Evolutionary conservation across 1,139 yeast genomes (phyloP).

Genomic region (Nakaseomyces bracarensis): DNA sequence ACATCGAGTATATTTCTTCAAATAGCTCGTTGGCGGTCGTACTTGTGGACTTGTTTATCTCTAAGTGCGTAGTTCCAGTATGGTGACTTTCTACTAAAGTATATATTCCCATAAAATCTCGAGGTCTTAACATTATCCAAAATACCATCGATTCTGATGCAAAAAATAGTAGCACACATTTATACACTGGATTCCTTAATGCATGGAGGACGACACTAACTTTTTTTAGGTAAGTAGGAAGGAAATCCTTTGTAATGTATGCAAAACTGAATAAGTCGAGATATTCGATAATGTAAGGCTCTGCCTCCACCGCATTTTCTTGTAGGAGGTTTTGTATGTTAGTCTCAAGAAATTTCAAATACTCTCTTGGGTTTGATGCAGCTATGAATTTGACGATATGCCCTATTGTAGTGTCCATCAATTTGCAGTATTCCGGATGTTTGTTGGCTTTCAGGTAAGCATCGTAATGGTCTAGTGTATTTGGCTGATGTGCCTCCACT

Average conservation of each 20-base stretch:
- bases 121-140: slow-evolving; percentile 30
- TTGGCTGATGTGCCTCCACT: slow-evolving; percentile 9
- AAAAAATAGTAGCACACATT: slow-evolving; percentile 23
- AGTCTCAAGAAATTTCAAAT: slow-evolving; percentile 17
- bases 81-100: slow-evolving; percentile 9
- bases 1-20: slow-evolving; percentile 16
- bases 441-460: slow-evolving; percentile 13
- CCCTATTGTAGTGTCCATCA: slow-evolving; percentile 23
- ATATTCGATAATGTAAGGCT: slow-evolving; percentile 15
- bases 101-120: slow-evolving; percentile 18
- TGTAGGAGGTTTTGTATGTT: slow-evolving; percentile 20
- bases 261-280: slow-evolving; percentile 26
- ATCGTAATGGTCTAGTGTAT: slow-evolving; percentile 20
- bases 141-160: slow-evolving; percentile 25
- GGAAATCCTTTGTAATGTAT: slow-evolving; percentile 19
- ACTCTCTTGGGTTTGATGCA: slow-evolving; percentile 30
- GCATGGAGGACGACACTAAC: slow-evolving; percentile 16
- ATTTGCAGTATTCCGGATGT: slow-evolving; percentile 12
- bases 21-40: slow-evolving; percentile 11
- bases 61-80: slow-evolving; percentile 4
- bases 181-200: slow-evolving; percentile 22
- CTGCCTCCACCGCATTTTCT: slow-evolving; percentile 4
- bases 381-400: slow-evolving; percentile 25
- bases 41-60: slow-evolving; percentile 6
- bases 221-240: slow-evolving; percentile 22